phyloP scores from a whole-genome alignment of 1,284 basidiomycete species.

The Clitocybe nebularis region DNA sequence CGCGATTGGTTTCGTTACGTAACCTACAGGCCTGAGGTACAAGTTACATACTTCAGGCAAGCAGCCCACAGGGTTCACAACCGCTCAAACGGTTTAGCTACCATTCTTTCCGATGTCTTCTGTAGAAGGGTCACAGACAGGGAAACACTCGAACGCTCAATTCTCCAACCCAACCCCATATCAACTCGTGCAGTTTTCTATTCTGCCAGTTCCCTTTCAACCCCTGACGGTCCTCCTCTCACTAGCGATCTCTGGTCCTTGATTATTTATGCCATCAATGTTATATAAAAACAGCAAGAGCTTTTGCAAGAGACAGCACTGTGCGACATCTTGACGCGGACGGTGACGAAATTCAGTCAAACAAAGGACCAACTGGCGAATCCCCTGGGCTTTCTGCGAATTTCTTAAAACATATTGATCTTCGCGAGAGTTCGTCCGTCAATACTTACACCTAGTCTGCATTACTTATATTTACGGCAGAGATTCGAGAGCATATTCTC shows the following conservation, averaged over 20 bases:
- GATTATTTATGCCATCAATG: slow-evolving; percentile 79
- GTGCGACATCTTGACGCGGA: slow-evolving; percentile 60
- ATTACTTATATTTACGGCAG: slow-evolving; percentile 32
- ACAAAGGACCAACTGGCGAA: slow-evolving; percentile 21
- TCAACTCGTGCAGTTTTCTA: slow-evolving; percentile 26
- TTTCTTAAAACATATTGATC: slow-evolving; percentile 42
- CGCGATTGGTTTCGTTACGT: too few relatives aligned
- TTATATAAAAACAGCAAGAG: slow-evolving; percentile 65
- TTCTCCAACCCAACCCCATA: slow-evolving; percentile 26
- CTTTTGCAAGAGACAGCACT: slow-evolving; percentile 65
- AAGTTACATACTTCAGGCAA: too few relatives aligned
- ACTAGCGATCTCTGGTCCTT: slow-evolving; percentile 71
- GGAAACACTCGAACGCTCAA: slow-evolving; percentile 5
- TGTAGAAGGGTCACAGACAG: slow-evolving; percentile 6
- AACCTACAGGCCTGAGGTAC: too few relatives aligned
- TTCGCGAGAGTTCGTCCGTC: slow-evolving; percentile 52
- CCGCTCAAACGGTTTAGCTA: not conserved
- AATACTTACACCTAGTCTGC: not conserved
- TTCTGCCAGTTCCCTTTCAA: slow-evolving; percentile 1
- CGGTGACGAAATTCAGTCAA: slow-evolving; percentile 55
- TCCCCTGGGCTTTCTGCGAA: slow-evolving; percentile 36
- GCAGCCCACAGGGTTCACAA: too few relatives aligned
- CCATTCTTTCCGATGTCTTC: slow-evolving; percentile 2
- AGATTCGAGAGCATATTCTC: slow-evolving; percentile 62
- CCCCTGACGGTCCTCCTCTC: not conserved